phyloP scores from a whole-genome alignment of 1,284 basidiomycete species.

The Uromyces viciae-fabae region DNA sequence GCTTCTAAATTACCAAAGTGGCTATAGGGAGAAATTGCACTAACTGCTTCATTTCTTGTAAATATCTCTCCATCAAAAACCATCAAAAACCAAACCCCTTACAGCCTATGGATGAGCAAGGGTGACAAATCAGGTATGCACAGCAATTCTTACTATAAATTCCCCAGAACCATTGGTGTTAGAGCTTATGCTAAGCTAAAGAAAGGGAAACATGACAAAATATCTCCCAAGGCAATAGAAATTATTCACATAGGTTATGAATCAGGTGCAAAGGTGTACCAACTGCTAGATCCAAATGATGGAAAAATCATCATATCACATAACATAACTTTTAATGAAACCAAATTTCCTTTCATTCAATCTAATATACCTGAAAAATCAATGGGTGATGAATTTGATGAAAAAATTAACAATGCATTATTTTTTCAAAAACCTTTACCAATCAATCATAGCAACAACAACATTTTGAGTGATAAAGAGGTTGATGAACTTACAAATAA shows the following conservation, averaged over 20 bases:
- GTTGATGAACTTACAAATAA: too few relatives aligned
- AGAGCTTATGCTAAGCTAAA: background rate
- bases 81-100: background rate
- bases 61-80: background rate
- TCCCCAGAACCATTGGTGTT: background rate
- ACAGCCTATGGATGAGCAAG: background rate
- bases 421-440: too few relatives aligned
- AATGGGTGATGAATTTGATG: background rate
- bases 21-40: background rate
- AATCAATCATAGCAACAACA: too few relatives aligned
- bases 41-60: background rate
- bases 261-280: background rate
- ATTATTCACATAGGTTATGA: background rate
- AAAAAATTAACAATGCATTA: too few relatives aligned
- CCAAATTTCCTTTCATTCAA: background rate
- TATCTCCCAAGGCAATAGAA: background rate
- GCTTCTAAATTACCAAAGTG: background rate
- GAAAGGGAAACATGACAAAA: background rate
- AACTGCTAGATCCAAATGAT: background rate
- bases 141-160: background rate
- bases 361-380: background rate
- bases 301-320: slow-evolving; percentile 3
- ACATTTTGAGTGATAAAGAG: too few relatives aligned
- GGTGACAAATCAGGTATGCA: background rate
- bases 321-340: background rate